Base-by-base conservation (phyloP, 2,329 filamentous ascomycete genomes). In the Ascomycota sp. region DNA sequence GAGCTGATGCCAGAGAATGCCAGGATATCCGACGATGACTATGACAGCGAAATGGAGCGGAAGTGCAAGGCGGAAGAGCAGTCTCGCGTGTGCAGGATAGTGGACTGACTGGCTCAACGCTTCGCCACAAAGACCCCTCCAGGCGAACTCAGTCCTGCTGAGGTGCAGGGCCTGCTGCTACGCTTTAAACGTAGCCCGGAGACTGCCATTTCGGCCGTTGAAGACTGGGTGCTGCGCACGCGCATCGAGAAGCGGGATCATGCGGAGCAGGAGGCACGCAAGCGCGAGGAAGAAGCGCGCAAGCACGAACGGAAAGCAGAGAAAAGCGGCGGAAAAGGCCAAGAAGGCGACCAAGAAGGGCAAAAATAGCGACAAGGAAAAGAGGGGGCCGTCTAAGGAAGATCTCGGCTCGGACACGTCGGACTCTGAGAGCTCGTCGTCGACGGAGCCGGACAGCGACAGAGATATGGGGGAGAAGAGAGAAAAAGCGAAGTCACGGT, bases 151-250 rank as follows among this genome's bases (percentile, higher is more conserved):
- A 67, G 61, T 31, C 68, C 67, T 0, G 68, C 68, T 5, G 66
- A 73, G 46, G 56, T 73, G 5, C 68, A 72, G 43, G 68, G 68
- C 5, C 61, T 61, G 32, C 51, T 73, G 29, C 52, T 73, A 35
- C 59, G 58, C 40, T 50, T 70, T 41, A 72, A 72, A 53, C 56
- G 57, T 8, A 48, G 56, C 32, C 60, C 66, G 0, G 50, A 56
- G 23, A 53, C 45, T 1, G 68, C 62, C 0, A 50, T 71, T 4
- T 55, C 50, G 7, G 52, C 48, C 3, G 50, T 56, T 0, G 57
- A 56, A 9, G 49, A 51, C 8, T 73, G 68, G 59, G 52, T 69
- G 1, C 43, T 50, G 19, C 55, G 58, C 33, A 60, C 57, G 22
- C 50, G 62, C 23, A 57, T 55, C 40, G 61, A 61, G 38, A 63